Conservation (phyloP, 1,284 basidiomycete species). For the Moesziomyces sp. region DNA sequence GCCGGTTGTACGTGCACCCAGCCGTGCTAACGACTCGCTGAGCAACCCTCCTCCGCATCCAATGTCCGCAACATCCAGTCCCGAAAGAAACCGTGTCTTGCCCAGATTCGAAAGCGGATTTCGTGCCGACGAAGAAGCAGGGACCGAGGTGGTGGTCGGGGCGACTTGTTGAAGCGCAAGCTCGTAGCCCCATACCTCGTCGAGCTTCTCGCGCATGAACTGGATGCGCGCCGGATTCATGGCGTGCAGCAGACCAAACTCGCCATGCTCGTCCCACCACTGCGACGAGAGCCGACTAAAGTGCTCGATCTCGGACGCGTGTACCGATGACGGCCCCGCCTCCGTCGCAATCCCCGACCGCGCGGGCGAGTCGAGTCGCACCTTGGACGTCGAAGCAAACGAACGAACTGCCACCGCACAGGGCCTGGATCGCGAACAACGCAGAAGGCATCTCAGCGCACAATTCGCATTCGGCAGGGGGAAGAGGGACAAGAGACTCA, state of each 20-base stretch:
- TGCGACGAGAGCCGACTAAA: slow-evolving; percentile 89
- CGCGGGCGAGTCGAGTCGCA: slow-evolving; percentile 32
- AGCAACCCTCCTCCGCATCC: slow-evolving; percentile 96
- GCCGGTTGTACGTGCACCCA: slow-evolving; percentile 86
- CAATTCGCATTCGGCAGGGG: too few relatives aligned
- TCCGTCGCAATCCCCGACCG: background rate
- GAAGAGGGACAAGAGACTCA: slow-evolving; percentile 14
- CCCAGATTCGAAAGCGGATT: slow-evolving; percentile 64
- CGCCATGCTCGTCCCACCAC: slow-evolving; percentile 97
- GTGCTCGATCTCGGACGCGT: slow-evolving; percentile 74
- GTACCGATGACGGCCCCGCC: slow-evolving; percentile 40
- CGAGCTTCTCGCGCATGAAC: slow-evolving; percentile 83
- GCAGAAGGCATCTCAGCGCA: slow-evolving; percentile 16
- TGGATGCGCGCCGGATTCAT: slow-evolving; percentile 94
- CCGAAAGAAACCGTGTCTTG: slow-evolving; percentile 67
- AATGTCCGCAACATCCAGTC: slow-evolving; percentile 81
- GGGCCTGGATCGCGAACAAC: slow-evolving; percentile 1
- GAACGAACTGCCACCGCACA: slow-evolving; percentile 4
- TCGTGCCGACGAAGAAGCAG: slow-evolving; percentile 50
- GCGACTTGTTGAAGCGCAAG: slow-evolving; percentile 43
- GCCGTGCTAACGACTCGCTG: slow-evolving; percentile 88
- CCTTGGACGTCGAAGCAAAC: slow-evolving; percentile 36
- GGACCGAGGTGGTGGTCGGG: background rate
- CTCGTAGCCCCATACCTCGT: slow-evolving; percentile 63
- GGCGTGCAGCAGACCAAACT: slow-evolving; percentile 87